phyloP scores from a whole-genome alignment of 257 asterid species.

The Asclepias syriaca region DNA sequence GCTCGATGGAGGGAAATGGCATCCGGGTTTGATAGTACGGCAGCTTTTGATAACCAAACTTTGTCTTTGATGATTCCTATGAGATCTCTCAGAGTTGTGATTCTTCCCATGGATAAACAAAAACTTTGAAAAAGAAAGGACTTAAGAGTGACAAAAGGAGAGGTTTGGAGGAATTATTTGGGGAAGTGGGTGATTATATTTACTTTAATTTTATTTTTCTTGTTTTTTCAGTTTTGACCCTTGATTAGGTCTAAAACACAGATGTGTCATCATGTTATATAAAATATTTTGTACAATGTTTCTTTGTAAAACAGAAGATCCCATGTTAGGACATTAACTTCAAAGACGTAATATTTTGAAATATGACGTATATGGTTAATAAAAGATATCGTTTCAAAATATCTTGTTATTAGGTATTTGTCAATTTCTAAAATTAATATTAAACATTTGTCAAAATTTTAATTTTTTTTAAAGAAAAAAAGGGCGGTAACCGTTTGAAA shows the following conservation, averaged over 20 bases:
- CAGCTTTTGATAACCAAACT: conserved; percentile 49
- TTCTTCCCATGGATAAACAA: conserved; percentile 24
- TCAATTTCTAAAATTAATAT: no score
- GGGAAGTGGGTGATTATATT: neutral
- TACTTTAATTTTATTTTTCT: no score
- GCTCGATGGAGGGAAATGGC: conserved; percentile 49
- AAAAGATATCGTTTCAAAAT: no score
- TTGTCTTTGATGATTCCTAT: conserved; percentile 46
- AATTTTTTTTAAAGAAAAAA: no score
- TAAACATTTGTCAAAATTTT: no score
- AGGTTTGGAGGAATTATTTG: neutral
- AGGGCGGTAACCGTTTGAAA: no score
- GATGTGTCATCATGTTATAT: no score
- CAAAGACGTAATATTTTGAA: neutral
- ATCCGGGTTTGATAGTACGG: conserved; percentile 41
- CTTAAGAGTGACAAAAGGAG: neutral
- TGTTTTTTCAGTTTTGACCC: no score
- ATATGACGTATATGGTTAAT: no score
- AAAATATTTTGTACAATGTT: neutral
- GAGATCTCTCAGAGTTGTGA: conserved; percentile 28
- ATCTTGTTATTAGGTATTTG: no score
- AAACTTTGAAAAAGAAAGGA: neutral
- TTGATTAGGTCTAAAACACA: no score
- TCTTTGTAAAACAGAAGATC: neutral
- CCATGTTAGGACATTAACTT: neutral